phyloP scores from a whole-genome alignment of 2,329 filamentous ascomycete genomes.

The Colletotrichum nymphaeae region DNA sequence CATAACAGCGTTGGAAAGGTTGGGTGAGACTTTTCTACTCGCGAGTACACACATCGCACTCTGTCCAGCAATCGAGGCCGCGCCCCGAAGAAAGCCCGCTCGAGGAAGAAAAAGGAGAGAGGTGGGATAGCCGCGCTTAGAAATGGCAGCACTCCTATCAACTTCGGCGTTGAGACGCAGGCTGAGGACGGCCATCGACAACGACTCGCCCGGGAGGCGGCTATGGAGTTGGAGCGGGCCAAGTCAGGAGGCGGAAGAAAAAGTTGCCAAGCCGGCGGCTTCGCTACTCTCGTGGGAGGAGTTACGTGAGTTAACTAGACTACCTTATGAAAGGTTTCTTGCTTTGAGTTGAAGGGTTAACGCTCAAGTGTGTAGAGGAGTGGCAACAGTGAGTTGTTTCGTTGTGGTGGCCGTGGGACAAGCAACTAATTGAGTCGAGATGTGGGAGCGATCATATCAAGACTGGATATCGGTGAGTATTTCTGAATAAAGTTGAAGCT shows the following conservation, averaged over 20 bases:
- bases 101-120: too few relatives aligned
- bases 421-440: not conserved
- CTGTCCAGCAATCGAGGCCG: too few relatives aligned
- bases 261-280: too few relatives aligned
- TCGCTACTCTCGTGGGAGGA: constrained; percentile 16
- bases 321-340: too few relatives aligned
- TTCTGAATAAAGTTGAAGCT: accelerated
- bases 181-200: constrained; percentile 10
- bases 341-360: not conserved
- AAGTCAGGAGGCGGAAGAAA: not conserved
- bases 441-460: constrained; percentile 29
- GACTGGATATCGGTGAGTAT: constrained; percentile 23
- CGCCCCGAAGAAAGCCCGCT: not conserved
- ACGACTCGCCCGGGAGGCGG: not conserved
- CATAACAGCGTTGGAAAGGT: too few relatives aligned
- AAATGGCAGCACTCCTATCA: constrained; percentile 14
- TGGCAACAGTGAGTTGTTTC: constrained; percentile 27
- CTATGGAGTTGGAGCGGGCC: not conserved
- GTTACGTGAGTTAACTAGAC: constrained; percentile 1
- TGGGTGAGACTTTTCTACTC: too few relatives aligned
- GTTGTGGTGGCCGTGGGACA: too few relatives aligned
- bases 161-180: constrained; percentile 13
- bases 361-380: not conserved
- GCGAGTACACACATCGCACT: not conserved
- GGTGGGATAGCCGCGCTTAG: too few relatives aligned